Base-by-base conservation (phyloP, 257 asterid genomes). In the Marsdenia floribunda region DNA sequence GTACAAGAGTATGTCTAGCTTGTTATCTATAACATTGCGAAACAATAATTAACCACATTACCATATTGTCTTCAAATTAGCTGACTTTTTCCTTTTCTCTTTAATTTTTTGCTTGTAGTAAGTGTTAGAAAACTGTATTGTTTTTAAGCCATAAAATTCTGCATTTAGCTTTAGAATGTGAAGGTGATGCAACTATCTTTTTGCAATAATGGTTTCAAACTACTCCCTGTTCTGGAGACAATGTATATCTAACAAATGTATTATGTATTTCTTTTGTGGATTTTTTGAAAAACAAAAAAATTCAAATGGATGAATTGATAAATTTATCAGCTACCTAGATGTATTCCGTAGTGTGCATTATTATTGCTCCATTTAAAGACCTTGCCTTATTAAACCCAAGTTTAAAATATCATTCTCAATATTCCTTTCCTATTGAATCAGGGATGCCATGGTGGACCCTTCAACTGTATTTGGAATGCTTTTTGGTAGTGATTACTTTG, bases 391-490 rank as follows among this genome's bases (percentile, higher is more conserved):
- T 21, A 29, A 40, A 46, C 35, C 24, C 21, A 70, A 26, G 53
- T 3, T 55, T 13, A 44, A 52, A 65, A 57, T 37, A 35, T 38
- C 49, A 66, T 66, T 21, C 50, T 66, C 52, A 66, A 38, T 38
- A 15, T 38, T 38, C 8, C 10, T 37, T 38, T 38, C 7, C 7
- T 69, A 24, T 65, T 73, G 29, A 15, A 33, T 73, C 78, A 92
- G 97, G 85, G 92, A 89, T 60, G 59, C 85, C 21, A 78, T 90
- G 90, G 88, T 89, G 82, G 97, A 92, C 69, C 96, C 96, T 57
- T 85, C 96, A 21, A 83, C 91, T 78, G 91, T 89, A 53, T 92
- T 92, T 78, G 96, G 96, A 72, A 90, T 90, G 96, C 84, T 88
- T 78, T 88, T 90, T 76, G 97, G 93, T 68, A 90, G 90, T 71